These are phyloP conservation scores for Sphaerostilbella broomeana DNA, from an alignment of 2,329 filamentous ascomycete species.

Conservation along the genomic window DNA sequence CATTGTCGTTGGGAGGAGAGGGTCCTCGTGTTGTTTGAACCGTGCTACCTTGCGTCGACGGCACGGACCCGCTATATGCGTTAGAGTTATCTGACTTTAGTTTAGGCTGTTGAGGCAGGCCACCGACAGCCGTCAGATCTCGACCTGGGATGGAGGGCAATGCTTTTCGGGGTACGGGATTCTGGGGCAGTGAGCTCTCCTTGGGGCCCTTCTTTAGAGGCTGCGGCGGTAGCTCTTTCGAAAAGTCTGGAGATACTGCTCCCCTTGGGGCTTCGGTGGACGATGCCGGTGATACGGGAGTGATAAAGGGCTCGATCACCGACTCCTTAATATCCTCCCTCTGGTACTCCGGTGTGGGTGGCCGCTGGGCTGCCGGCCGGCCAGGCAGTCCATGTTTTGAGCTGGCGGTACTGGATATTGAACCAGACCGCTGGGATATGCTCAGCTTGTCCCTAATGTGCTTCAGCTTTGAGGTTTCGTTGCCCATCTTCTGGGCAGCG, in stretches of 20 bases:
- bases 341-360: conserved; percentile 45
- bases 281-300: conserved; percentile 40
- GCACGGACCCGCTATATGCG: not conserved
- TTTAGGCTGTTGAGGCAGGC: conserved; percentile 15
- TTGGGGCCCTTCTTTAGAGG: conserved; percentile 12
- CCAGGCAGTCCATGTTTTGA: conserved; percentile 5
- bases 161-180: conserved; percentile 22
- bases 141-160: conserved; percentile 17
- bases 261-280: conserved; percentile 33
- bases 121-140: conserved; percentile 19
- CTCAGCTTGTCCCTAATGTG: conserved; percentile 26
- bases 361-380: conserved; percentile 27
- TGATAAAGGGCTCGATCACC: conserved; percentile 30
- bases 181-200: conserved; percentile 8
- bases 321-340: conserved; percentile 35
- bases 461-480: conserved; percentile 26
- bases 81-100: not conserved
- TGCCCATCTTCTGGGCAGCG: conserved; percentile 26
- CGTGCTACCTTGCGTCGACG: conserved; percentile 6
- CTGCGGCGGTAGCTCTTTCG: conserved; percentile 14
- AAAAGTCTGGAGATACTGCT: conserved; percentile 12
- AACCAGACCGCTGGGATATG: conserved; percentile 18
- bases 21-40: conserved; percentile 1
- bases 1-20: conserved; percentile 18
- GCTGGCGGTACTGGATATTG: conserved; percentile 4